These are phyloP conservation scores for Rhizopus microsporus DNA, from an alignment of 371 early-diverging fungal genomes.

Conservation along the genomic window DNA sequence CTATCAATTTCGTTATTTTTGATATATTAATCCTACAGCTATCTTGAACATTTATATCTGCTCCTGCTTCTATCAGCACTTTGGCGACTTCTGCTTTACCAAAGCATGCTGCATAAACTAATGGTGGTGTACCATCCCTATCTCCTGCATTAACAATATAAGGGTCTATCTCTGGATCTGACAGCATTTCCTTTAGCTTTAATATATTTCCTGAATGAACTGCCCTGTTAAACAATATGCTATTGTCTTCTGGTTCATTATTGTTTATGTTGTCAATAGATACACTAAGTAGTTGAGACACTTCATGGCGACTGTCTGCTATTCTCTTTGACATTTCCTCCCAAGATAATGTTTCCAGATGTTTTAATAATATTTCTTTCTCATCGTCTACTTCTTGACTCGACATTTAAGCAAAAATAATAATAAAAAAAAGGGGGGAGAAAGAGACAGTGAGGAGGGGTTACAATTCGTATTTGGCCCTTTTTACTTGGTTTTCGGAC, in stretches of 20 bases:
- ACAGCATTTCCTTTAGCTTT: conserved; percentile 74
- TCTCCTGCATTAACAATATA: conserved; percentile 77
- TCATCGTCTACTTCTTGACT: conserved; percentile 1
- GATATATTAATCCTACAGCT: conserved; percentile 32
- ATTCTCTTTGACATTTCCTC: conserved; percentile 47
- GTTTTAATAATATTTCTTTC: conserved; percentile 20
- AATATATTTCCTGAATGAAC: conserved; percentile 90
- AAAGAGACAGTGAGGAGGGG: too few relatives aligned
- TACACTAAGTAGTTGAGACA: conserved; percentile 35
- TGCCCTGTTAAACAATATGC: conserved; percentile 57
- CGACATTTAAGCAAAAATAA: too few relatives aligned
- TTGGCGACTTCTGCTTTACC: conserved; percentile 74
- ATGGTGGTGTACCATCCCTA: conserved; percentile 81
- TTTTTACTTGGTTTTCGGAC: too few relatives aligned
- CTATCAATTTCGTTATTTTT: not conserved
- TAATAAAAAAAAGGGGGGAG: too few relatives aligned
- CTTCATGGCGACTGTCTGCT: conserved; percentile 45
- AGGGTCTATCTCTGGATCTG: conserved; percentile 41
- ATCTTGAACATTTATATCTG: conserved; percentile 79
- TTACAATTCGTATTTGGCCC: too few relatives aligned
- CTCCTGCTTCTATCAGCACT: conserved; percentile 75
- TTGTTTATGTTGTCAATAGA: conserved; percentile 11
- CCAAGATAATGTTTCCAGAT: conserved; percentile 51
- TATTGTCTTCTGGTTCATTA: conserved; percentile 46
- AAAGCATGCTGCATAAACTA: conserved; percentile 90